Evolutionary conservation across 208 protist genomes (phyloP).

Genomic region (Angomonas deanei): DNA sequence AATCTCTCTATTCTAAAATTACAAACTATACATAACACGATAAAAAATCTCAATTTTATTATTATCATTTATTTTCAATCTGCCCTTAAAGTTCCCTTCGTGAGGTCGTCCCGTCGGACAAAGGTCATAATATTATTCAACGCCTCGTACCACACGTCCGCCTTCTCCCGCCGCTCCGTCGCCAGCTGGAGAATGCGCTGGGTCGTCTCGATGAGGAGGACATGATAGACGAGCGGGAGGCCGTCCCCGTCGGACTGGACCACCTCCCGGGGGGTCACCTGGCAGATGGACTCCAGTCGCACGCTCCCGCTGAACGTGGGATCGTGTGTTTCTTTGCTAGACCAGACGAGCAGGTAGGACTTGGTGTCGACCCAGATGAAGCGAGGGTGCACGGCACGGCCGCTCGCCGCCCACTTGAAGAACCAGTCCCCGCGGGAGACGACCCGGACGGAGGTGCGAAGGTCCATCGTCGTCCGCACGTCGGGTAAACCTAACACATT

Average conservation of each 20-base stretch:
- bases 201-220: constrained; percentile 62
- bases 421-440: constrained; percentile 77
- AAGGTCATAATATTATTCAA: constrained; percentile 71
- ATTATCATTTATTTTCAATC: constrained; percentile 18
- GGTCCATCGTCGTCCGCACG: constrained; percentile 52
- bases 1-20: not conserved
- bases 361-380: constrained; percentile 78
- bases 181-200: constrained; percentile 65
- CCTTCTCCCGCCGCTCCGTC: constrained; percentile 62
- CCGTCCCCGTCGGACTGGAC: constrained; percentile 42
- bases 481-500: constrained; percentile 30
- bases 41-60: not conserved
- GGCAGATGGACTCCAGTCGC: constrained; percentile 59
- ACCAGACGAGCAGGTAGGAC: constrained; percentile 76
- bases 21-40: not conserved
- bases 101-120: constrained; percentile 40
- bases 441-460: constrained; percentile 54
- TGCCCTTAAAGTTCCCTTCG: constrained; percentile 28
- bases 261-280: constrained; percentile 44
- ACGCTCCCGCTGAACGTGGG: constrained; percentile 45
- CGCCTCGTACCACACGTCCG: constrained; percentile 74
- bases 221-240: constrained; percentile 56
- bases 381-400: constrained; percentile 36
- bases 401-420: constrained; percentile 70
- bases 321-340: constrained; percentile 52